Evolutionary conservation across 768 basidiomycete species (phyloP), one percentile per base, ranked within the genome.

Genomic region (Mycena sanguinolenta): DNA sequence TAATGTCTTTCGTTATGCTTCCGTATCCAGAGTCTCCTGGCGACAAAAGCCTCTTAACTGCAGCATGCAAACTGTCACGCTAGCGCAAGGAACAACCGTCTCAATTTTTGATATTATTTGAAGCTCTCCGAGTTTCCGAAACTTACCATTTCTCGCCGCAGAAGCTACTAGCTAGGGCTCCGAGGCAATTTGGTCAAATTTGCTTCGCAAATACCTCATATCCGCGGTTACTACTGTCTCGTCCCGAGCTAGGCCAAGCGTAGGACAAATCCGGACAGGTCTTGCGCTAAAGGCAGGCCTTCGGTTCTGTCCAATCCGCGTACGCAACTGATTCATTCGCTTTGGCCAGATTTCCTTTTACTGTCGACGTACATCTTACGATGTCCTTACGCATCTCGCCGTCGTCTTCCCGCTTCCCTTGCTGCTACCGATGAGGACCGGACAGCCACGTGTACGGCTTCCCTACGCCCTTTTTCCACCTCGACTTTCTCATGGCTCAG

Each of bases 401-500:
- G 14, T 54, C 25, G 32, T 61, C 67, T 60, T 69, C 34, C 67
- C 61, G 46, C 54, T 27, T 58, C 58, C 67, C 55, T 42, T 46
- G 49, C 23, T 50, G 49, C 49, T 34, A 23, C 44, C 52, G 46
- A 39, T 13, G 66, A 58, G 21, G 44, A 42, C 54, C 58, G 60
- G 36, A 55, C 25, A 57, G 49, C 64, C 70, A 67, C 70, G 65
- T 67, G 70, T 67, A 58, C 65, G 14, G 65, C 65, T 67, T 71
- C 65, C 28, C 62, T 58, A 53, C 52, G 55, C 53, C 59, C 60
- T 53, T 66, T 65, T 71, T 71, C 65, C 60, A 65, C 63, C 71
- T 67, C 71, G 14, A 55, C 58, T 67, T 62, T 49, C 70, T 57
- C 60, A 72, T 72, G 71, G 66, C 71, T n/a, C 71, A 68, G 52